A percentile compares a stretch with the other conserved stretches of the same genome.
Evolutionary conservation across 345 rosid genomes (phyloP).

Genomic region (Brassica cretica): DNA sequence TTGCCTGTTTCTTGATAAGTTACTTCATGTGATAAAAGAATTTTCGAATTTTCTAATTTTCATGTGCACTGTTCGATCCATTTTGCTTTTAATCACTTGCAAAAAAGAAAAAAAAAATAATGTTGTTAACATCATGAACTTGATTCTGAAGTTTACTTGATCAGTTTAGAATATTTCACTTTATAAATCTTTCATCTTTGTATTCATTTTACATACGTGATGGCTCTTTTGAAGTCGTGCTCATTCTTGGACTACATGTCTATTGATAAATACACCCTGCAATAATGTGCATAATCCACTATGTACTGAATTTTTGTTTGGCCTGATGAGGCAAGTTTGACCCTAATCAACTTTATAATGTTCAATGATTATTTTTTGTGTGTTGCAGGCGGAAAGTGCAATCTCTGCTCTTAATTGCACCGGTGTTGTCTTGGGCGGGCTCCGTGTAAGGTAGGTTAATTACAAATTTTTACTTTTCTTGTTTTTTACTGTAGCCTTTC

Average conservation of each 20-base stretch:
- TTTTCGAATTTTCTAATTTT: background rate
- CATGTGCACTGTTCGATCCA: background rate
- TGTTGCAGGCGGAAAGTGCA: slow-evolving; percentile 84
- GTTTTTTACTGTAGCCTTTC: background rate
- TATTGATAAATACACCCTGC: background rate
- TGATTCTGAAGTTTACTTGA: background rate
- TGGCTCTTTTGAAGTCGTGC: background rate
- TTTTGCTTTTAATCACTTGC: background rate
- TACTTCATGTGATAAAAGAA: background rate
- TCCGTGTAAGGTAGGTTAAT: slow-evolving; percentile 63
- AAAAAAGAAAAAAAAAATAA: background rate
- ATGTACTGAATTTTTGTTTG: slow-evolving; percentile 2
- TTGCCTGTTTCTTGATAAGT: background rate
- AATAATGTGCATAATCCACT: slow-evolving; percentile 1
- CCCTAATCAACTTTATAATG: background rate
- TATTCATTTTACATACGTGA: background rate
- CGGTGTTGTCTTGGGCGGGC: slow-evolving; percentile 69
- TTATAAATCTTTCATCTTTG: background rate
- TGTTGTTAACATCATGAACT: background rate
- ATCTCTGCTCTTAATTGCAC: slow-evolving; percentile 77
- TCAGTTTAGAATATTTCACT: background rate
- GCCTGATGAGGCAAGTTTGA: slow-evolving; percentile 13
- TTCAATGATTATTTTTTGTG: background rate
- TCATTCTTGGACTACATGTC: background rate
- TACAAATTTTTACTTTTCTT: background rate